These are phyloP conservation scores for Aspergillus incahuasiensis DNA, from an alignment of 495 filamentous ascomycete species.

Conservation along the genomic window DNA sequence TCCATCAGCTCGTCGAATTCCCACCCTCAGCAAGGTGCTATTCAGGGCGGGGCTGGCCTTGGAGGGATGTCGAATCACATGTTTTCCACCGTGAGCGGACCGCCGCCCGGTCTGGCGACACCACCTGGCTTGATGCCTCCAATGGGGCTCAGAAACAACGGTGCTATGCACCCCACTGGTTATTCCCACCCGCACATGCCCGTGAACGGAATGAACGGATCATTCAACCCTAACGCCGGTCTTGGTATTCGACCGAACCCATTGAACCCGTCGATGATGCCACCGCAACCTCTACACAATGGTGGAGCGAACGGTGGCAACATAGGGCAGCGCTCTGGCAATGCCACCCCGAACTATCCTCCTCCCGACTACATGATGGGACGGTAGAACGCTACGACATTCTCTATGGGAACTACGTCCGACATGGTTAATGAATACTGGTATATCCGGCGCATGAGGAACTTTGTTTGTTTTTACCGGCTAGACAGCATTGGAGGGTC, in stretches of 20 bases:
- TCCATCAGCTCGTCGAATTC: slow-evolving; percentile 48
- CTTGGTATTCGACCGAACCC: slow-evolving; percentile 41
- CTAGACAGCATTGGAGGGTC: slow-evolving; percentile 49
- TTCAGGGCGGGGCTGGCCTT: slow-evolving; percentile 47
- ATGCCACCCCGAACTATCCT: slow-evolving; percentile 40
- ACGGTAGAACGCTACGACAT: slow-evolving; percentile 34
- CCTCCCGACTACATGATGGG: slow-evolving; percentile 58
- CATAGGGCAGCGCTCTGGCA: slow-evolving; percentile 37
- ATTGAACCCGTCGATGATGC: slow-evolving; percentile 40
- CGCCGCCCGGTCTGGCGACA: slow-evolving; percentile 65
- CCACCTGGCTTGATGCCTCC: slow-evolving; percentile 60
- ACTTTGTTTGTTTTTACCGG: slow-evolving; percentile 30
- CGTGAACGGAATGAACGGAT: slow-evolving; percentile 27
- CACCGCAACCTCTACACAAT: slow-evolving; percentile 27
- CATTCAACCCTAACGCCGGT: slow-evolving; percentile 42
- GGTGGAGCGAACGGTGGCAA: slow-evolving; percentile 36
- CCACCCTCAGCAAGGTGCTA: slow-evolving; percentile 44
- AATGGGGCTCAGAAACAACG: slow-evolving; percentile 33
- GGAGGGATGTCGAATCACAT: slow-evolving; percentile 53
- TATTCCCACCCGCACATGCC: slow-evolving; percentile 34
- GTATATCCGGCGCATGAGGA: slow-evolving; percentile 45
- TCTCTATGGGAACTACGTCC: slow-evolving; percentile 36
- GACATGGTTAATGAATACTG: slow-evolving; percentile 47
- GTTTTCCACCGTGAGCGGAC: slow-evolving; percentile 69
- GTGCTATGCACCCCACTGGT: slow-evolving; percentile 28